These are phyloP conservation scores for Solanum aculeatissimum DNA, from an alignment of 305 asterid species.

Conservation along the genomic window DNA sequence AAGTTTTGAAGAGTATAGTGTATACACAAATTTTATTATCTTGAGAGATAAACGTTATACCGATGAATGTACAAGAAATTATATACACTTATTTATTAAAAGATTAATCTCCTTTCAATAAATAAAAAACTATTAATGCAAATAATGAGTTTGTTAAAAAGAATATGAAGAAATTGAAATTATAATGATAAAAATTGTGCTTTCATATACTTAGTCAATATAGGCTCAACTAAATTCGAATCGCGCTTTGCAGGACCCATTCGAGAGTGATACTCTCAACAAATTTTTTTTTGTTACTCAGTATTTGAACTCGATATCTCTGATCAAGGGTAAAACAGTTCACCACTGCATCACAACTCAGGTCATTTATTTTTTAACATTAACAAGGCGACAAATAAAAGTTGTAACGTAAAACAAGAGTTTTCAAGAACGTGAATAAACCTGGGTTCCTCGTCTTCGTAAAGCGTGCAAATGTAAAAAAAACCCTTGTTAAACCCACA, in stretches of 20 bases:
- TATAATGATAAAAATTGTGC: background rate
- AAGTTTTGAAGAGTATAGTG: background rate
- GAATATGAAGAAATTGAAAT: no score
- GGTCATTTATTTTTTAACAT: no score
- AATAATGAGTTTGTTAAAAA: no score
- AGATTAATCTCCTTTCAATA: background rate
- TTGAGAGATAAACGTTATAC: background rate
- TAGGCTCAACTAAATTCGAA: no score
- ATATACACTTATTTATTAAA: background rate
- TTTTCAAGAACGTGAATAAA: background rate
- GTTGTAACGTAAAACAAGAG: background rate
- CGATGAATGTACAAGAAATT: background rate
- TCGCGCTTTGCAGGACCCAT: no score
- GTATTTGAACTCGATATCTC: no score
- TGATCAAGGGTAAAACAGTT: no score
- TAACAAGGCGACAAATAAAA: background rate
- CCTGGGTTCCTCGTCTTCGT: background rate
- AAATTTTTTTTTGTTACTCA: no score
- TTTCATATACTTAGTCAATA: background rate
- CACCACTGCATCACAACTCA: no score
- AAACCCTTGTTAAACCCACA: slow-evolving; percentile 15
- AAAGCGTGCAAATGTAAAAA: background rate
- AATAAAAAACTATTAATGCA: background rate
- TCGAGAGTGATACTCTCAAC: no score
- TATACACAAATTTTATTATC: background rate